Evolutionary conservation across 345 rosid genomes (phyloP), one percentile per base, ranked within the genome.

Genomic region (Camelina hispida): DNA sequence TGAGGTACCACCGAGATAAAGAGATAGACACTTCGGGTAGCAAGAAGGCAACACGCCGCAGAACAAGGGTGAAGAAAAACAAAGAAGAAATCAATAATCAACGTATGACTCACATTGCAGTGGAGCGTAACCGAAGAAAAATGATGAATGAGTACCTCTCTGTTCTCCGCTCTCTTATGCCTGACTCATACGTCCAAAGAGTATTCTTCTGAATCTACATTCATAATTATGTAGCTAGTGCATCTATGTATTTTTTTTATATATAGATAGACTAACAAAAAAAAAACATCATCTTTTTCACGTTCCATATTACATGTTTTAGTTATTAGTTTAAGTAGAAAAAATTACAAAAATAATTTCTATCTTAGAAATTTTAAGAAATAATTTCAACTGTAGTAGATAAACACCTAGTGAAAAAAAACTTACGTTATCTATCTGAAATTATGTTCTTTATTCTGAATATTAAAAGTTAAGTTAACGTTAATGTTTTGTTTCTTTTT

Each of bases 71-170:
- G 32, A 77, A 77, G 57, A 91, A 87, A 79, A 91, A 90, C 84
- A 85, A 84, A 73, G 97, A 89, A 71, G 97, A 94, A n/a, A 85
- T 87, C 30, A 89, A 85, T 85, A 87, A 84, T 51, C 97, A 94
- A 76, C 91, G 98, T 81, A 91, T 88, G 96, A 86, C 93, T 64
- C 98, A 94, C 91, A 94, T 94, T 90, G 92, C 97, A 5, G 97
- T 94, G 3, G 97, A 94, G 82, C 89, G 98, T n/a, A 94, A 94
- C 65, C 73, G 98, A 35, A 84, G 98, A 68, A 94, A 88, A 83
- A 93, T 88, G 61, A 94, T 91, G 98, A 94, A 94, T 71, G 95
- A 90, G 64, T 85, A 94, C 16, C 93, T 94, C 80, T 78, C 96
- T 5, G 68, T 80, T 53, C 91, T 94, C 6, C 89, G 93, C 14